Percentiles rank a stretch among this genome's conserved stretches.
Evolutionary conservation across 176 grass and related monocot species (phyloP).

Genomic region (Zizania latifolia): DNA sequence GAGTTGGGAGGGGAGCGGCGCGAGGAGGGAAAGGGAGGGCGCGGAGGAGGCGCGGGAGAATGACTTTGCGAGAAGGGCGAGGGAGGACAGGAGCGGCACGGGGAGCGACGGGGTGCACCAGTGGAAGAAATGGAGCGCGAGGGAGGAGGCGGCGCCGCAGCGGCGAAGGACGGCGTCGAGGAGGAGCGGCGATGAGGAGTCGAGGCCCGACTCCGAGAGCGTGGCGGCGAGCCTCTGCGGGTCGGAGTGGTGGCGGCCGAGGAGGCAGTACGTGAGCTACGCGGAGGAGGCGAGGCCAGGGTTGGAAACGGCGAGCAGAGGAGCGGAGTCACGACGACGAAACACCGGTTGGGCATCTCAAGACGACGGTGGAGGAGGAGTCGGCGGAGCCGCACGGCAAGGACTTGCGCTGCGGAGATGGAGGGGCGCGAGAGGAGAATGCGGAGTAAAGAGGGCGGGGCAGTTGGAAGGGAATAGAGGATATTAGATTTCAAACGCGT

Average conservation of each 20-base stretch:
- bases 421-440: too few relatives aligned
- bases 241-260: slow-evolving; percentile 51
- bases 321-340: too few relatives aligned
- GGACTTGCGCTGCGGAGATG: too few relatives aligned
- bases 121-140: slow-evolving; percentile 61
- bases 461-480: too few relatives aligned
- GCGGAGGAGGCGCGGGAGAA: slow-evolving; percentile 46
- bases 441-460: too few relatives aligned
- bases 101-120: slow-evolving; percentile 59
- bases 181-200: slow-evolving; percentile 49
- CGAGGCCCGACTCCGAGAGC: slow-evolving; percentile 48
- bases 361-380: too few relatives aligned
- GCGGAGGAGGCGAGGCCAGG: slow-evolving; percentile 33
- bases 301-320: slow-evolving; percentile 10
- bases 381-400: too few relatives aligned
- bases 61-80: slow-evolving; percentile 49
- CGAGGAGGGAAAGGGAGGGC: slow-evolving; percentile 44
- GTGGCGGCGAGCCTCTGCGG: slow-evolving; percentile 43
- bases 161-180: slow-evolving; percentile 58
- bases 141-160: slow-evolving; percentile 51
- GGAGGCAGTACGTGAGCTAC: slow-evolving; percentile 52
- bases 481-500: too few relatives aligned
- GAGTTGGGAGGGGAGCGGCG: slow-evolving; percentile 48
- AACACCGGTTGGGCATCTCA: too few relatives aligned
- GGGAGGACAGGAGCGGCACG: slow-evolving; percentile 42